Evolutionary conservation across 495 filamentous ascomycete species (phyloP), one percentile per base, ranked within the genome.

Genomic region (Penicillium subrubescens): DNA sequence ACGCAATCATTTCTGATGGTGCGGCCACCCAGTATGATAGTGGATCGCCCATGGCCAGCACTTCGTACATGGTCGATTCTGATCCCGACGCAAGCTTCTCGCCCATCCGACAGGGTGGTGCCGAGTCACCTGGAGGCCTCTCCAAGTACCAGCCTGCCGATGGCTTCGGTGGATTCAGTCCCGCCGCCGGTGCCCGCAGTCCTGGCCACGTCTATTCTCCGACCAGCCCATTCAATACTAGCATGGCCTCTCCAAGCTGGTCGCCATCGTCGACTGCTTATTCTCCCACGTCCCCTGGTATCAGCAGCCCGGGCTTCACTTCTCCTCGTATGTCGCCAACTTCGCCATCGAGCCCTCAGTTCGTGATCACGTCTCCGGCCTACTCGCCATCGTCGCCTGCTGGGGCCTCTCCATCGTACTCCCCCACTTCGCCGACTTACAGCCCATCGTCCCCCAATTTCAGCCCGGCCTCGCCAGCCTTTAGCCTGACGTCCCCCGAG

Each of bases 21-120:
- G 91, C 93, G 46, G 90, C 92, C 25, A 99, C 95, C 21, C 96
- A 96, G 8, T 99, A 99, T 74, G 95, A 97, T 68, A 90, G 87
- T 48, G 91, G 89, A 58, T 97, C 95, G 29, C 95, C 95, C 8
- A 87, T 94, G 83, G 87, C 88, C 34, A 93, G 94, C 67, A 89
- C 84, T 59, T 88, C 88, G 15, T 91, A 89, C 76, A 82, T 90
- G 64, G 85, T 90, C 62, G 90, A 91, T 8, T 89, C 92, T 31
- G 90, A 92, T 67, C 89, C 89, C 59, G 89, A 90, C 69, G 89
- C 94, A 63, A 76, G 77, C 27, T 99, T 98, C 87, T 97, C 93
- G 21, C 95, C 95, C 35, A 95, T 99, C 62, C 88, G 88, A 44
- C 86, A 90, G 64, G 81, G 86, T 21, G 90, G 89, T 7, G 87